These are phyloP conservation scores for Candida quercuum DNA, from an alignment of 805 yeast species.

Conservation along the genomic window DNA sequence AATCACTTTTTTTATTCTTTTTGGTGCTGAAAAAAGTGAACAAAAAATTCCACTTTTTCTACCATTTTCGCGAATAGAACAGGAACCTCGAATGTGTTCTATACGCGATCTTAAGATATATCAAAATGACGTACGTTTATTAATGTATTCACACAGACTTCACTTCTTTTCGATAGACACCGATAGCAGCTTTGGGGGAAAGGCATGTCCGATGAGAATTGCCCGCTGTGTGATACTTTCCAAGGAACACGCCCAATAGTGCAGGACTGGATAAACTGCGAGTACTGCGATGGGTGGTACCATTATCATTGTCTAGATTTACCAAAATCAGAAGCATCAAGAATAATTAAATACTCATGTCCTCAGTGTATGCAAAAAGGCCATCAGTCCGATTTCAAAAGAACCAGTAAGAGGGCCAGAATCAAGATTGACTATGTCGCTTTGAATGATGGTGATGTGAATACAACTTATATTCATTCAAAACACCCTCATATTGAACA, in stretches of 20 bases:
- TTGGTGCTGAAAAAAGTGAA: no score
- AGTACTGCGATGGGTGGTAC: conserved; percentile 40
- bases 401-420: conserved; percentile 51
- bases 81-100: no score
- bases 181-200: no score
- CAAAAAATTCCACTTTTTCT: no score
- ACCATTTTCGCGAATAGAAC: no score
- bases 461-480: conserved; percentile 8
- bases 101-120: no score
- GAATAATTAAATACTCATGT: conserved; percentile 52
- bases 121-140: no score
- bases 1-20: no score
- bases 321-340: conserved; percentile 29
- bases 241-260: conserved; percentile 5
- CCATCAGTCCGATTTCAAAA: conserved; percentile 43
- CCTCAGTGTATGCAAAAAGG: conserved; percentile 31
- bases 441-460: conserved; percentile 62
- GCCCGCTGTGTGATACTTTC: conserved; percentile 11
- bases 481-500: conserved; percentile 50
- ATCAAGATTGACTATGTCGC: conserved; percentile 73
- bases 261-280: conserved; percentile 52
- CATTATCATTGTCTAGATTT: conserved; percentile 46
- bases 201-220: conserved; percentile 4
- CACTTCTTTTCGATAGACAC: no score
- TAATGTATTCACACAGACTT: no score